phyloP scores from a whole-genome alignment of 2,329 filamentous ascomycete species.

The Trichoderma pleuroti region DNA sequence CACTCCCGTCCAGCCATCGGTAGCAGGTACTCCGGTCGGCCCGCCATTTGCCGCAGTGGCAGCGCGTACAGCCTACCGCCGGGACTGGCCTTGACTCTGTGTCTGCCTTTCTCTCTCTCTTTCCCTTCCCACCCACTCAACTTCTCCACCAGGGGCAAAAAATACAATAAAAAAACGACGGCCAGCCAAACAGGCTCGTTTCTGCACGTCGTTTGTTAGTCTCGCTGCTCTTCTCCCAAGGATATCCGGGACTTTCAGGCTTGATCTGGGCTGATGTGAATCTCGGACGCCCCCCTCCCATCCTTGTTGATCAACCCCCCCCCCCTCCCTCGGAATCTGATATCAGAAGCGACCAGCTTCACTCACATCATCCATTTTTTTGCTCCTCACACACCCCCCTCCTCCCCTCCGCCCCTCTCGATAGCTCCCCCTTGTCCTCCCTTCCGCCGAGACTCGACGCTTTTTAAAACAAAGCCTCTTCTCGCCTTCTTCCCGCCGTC shows the following conservation, averaged over 20 bases:
- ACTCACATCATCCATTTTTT: slow-evolving; percentile 10
- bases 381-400: not conserved
- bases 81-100: not conserved
- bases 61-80: not conserved
- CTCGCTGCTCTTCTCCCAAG: not conserved
- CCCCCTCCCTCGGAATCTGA: not conserved
- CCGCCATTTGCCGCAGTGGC: not conserved
- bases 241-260: not conserved
- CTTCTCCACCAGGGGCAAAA: slow-evolving; percentile 3
- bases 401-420: not conserved
- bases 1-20: not conserved
- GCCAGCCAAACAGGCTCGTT: not conserved
- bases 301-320: slow-evolving; percentile 1
- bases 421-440: not conserved
- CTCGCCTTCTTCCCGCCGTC: not conserved
- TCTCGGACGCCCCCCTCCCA: not conserved
- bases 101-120: not conserved
- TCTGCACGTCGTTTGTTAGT: not conserved
- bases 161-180: not conserved
- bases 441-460: not conserved
- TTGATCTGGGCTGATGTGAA: slow-evolving; percentile 1
- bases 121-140: not conserved
- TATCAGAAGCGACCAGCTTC: slow-evolving; percentile 16
- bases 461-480: not conserved
- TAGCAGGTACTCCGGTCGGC: not conserved